These are phyloP conservation scores for Ophiostoma ulmi DNA, from an alignment of 2,329 filamentous ascomycete genomes.

Conservation along the genomic window DNA sequence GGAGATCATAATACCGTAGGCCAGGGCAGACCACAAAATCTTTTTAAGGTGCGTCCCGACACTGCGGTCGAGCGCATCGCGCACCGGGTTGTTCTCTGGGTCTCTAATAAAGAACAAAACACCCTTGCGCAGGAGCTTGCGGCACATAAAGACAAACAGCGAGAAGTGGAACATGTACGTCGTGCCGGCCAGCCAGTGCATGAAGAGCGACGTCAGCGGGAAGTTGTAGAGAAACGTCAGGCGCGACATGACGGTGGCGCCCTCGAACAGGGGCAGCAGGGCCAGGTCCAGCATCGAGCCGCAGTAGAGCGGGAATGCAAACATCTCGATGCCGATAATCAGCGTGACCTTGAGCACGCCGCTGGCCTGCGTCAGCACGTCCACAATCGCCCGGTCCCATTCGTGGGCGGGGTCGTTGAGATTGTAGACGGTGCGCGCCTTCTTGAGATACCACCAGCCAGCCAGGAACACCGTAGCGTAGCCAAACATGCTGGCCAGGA, in stretches of 20 bases:
- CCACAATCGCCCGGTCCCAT: constrained; percentile 72
- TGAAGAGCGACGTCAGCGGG: constrained; percentile 86
- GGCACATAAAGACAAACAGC: constrained; percentile 96
- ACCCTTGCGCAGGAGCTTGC: constrained; percentile 92
- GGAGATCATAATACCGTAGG: constrained; percentile 89
- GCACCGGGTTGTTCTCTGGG: constrained; percentile 94
- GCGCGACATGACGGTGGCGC: constrained; percentile 70
- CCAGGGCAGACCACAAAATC: constrained; percentile 90
- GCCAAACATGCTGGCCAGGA: constrained; percentile 70
- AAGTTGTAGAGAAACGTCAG: constrained; percentile 71
- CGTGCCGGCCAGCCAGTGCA: constrained; percentile 98
- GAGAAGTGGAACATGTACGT: constrained; percentile 99
- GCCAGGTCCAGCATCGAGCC: constrained; percentile 85
- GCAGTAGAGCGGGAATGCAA: constrained; percentile 93
- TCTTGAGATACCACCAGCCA: constrained; percentile 74
- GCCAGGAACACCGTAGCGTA: constrained; percentile 71
- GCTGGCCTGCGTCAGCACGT: constrained; percentile 84
- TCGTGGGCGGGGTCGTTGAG: constrained; percentile 44
- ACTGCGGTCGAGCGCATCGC: constrained; percentile 90
- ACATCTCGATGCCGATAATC: constrained; percentile 99
- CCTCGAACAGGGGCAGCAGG: constrained; percentile 80
- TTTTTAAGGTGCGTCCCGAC: constrained; percentile 91
- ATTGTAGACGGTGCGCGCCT: constrained; percentile 50
- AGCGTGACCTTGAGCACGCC: constrained; percentile 96
- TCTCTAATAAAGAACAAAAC: constrained; percentile 98